These are phyloP conservation scores for Macaranga tanarius DNA, from an alignment of 441 rosid genomes.

Conservation along the genomic window DNA sequence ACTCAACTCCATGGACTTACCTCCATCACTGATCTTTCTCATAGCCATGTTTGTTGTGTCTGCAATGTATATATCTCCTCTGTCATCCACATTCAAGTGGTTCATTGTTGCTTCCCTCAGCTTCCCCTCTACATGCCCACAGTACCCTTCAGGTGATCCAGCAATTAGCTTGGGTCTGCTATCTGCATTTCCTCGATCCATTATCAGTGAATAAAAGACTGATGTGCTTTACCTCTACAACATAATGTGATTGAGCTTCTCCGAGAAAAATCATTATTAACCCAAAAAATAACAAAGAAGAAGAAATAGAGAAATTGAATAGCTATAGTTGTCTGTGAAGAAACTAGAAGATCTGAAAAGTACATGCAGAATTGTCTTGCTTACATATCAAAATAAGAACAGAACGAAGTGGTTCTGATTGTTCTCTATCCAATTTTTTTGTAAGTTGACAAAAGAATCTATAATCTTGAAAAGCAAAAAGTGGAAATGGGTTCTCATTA, in stretches of 20 bases:
- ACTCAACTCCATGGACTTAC: conserved; percentile 33
- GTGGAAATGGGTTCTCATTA: background rate
- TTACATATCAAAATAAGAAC: background rate
- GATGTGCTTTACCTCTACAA: background rate
- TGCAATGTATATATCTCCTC: conserved; percentile 89
- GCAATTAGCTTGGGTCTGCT: conserved; percentile 78
- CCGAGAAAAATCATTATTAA: background rate
- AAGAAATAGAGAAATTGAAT: background rate
- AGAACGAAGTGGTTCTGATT: background rate
- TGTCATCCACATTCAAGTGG: conserved; percentile 72
- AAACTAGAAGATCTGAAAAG: background rate
- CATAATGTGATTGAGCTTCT: background rate
- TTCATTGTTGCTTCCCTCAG: conserved; percentile 73
- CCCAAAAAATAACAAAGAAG: background rate
- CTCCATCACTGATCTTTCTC: conserved; percentile 84
- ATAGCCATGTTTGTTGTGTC: conserved; percentile 90
- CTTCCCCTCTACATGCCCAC: conserved; percentile 90
- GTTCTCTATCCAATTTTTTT: background rate
- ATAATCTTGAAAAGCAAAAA: conserved; percentile 9
- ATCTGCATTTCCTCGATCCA: conserved; percentile 48
- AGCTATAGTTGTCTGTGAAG: background rate
- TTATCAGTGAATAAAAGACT: conserved; percentile 12
- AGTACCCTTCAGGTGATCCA: conserved; percentile 79
- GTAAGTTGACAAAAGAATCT: background rate
- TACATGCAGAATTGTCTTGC: background rate